Evolutionary conservation across 2,329 filamentous ascomycete species (phyloP).

Genomic region (Cytospora chrysosperma): DNA sequence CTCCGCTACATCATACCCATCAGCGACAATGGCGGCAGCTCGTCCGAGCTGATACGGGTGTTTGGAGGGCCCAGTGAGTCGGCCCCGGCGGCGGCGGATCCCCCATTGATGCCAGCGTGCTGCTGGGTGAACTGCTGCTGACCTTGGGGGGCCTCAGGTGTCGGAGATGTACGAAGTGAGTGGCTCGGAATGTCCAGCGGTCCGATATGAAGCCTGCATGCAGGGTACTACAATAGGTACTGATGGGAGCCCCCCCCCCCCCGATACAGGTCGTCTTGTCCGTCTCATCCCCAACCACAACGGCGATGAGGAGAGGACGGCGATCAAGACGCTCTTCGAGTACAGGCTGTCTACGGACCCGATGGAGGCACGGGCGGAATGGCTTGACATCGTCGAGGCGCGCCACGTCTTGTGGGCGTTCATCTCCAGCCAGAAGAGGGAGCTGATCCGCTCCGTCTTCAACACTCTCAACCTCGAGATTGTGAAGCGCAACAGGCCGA

Average conservation of each 20-base stretch:
- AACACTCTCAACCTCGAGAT: conserved; percentile 77
- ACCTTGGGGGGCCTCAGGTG: conserved; percentile 26
- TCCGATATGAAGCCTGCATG: neutral
- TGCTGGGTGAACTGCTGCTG: conserved; percentile 1
- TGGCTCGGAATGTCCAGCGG: neutral
- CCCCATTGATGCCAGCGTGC: neutral
- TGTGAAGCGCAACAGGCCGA: conserved; percentile 70
- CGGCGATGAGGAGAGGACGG: conserved; percentile 63
- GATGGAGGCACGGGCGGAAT: conserved; percentile 67
- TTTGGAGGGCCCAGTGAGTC: conserved; percentile 83
- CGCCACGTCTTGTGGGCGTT: conserved; percentile 72
- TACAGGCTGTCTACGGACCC: conserved; percentile 70
- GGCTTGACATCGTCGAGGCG: conserved; percentile 86
- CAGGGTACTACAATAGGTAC: conserved; percentile 6
- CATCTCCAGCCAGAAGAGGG: conserved; percentile 69
- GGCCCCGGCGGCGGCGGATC: neutral
- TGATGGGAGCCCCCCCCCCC: neutral
- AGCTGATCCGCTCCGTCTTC: conserved; percentile 74
- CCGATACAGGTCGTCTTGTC: conserved; percentile 72
- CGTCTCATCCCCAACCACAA: conserved; percentile 75
- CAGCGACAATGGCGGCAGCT: conserved; percentile 92
- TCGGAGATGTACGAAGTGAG: conserved; percentile 74
- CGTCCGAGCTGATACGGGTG: conserved; percentile 88
- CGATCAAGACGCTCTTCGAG: conserved; percentile 84
- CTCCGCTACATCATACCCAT: conserved; percentile 91